These are phyloP conservation scores for Tuber borchii DNA, from an alignment of 495 filamentous ascomycete genomes.

Conservation along the genomic window DNA sequence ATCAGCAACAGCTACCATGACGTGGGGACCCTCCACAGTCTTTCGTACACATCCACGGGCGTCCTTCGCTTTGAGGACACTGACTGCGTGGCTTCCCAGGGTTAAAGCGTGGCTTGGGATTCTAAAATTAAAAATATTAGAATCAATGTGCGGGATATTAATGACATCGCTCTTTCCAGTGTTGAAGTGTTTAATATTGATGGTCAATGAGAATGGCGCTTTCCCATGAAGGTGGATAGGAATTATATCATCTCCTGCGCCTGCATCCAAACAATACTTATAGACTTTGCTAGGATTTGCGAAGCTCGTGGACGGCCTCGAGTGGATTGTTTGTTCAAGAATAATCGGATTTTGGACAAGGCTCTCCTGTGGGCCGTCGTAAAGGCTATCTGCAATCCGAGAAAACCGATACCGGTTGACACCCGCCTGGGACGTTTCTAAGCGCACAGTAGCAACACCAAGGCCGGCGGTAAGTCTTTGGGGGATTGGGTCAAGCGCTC, in stretches of 20 bases:
- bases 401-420: slow-evolving; percentile 79
- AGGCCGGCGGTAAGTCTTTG: slow-evolving; percentile 58
- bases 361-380: slow-evolving; percentile 61
- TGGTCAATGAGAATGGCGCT: slow-evolving; percentile 82
- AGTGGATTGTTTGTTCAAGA: slow-evolving; percentile 73
- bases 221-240: slow-evolving; percentile 73
- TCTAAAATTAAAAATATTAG: slow-evolving; percentile 64
- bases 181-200: slow-evolving; percentile 85
- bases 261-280: slow-evolving; percentile 82
- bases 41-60: slow-evolving; percentile 71
- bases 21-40: slow-evolving; percentile 60
- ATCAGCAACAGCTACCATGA: slow-evolving; percentile 83
- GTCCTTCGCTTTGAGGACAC: slow-evolving; percentile 82
- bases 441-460: slow-evolving; percentile 62
- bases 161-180: slow-evolving; percentile 72
- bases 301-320: slow-evolving; percentile 72
- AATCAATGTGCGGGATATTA: slow-evolving; percentile 66
- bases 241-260: slow-evolving; percentile 72
- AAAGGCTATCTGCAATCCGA: slow-evolving; percentile 71
- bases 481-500: slow-evolving; percentile 20
- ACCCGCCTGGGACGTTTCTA: slow-evolving; percentile 78
- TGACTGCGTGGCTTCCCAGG: slow-evolving; percentile 75
- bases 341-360: slow-evolving; percentile 54
- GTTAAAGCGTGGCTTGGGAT: slow-evolving; percentile 77
- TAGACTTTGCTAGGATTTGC: slow-evolving; percentile 85